Evolutionary conservation across 163 green algal species (phyloP), one percentile per base, ranked within the genome.

Genomic region (Scenedesmus sp.): DNA sequence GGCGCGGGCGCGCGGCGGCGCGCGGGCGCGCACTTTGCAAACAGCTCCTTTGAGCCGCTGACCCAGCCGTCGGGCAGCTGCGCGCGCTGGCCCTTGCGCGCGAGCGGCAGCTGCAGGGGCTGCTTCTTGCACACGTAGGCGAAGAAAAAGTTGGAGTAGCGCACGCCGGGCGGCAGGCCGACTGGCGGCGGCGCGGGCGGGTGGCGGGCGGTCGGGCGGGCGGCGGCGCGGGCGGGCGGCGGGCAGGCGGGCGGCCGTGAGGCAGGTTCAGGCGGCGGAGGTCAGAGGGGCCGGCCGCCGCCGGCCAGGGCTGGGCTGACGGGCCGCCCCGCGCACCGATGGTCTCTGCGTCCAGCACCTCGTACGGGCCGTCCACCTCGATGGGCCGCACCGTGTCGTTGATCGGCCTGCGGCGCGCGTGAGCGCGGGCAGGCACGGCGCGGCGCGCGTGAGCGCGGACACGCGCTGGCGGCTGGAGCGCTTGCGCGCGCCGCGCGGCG

Each of bases 21-120:
- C n/a, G n/a, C n/a, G n/a, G n/a, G 26, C 1, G 39, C 70, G 70
- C 48, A 78, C 67, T 72, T 78, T 42, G 57, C 22, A 3, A 83
- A 57, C 33, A 77, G 11, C 66, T 74, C 65, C 66, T 71, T 77
- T 24, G 77, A 73, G 34, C 65, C 67, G 0, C n/a, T 33, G 14
- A 74, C 65, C 77, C 77, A 83, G 24, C 65, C 67, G 10, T 83
- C 48, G 18, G 77, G 77, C 77, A 83, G 29, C 51, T 82, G 63
- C 6, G 13, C 75, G 22, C 47, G 63, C 63, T 75, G 50, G 10
- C 74, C 60, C 22, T 74, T 62, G 18, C 20, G 33, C 24, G 39
- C 36, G n/a, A n/a, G n/a, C 18, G 62, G 34, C 47, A 83, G 66
- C 66, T 71, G 69, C 26, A 67, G 51, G 24, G 47, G 51, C 48